phyloP scores from a whole-genome alignment of 352 stramenopile species.

The Phytopythium delawarense region DNA sequence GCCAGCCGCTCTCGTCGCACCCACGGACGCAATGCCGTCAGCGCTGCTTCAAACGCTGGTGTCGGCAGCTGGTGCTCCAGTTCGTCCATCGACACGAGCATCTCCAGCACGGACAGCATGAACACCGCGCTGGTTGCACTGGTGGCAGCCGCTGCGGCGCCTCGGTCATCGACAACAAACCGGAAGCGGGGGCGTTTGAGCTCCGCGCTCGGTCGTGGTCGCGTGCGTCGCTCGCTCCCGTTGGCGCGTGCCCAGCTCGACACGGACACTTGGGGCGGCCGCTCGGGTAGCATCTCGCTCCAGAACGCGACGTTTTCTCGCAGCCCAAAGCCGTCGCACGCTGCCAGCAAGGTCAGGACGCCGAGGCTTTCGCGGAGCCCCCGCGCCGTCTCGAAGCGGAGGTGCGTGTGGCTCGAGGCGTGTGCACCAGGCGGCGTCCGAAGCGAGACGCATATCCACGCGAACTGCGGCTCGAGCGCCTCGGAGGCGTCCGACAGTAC shows the following conservation, averaged over 20 bases:
- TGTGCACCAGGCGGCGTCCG: neutral
- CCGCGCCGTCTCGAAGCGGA: neutral
- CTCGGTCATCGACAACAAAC: neutral
- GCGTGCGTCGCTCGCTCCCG: slow-evolving; percentile 14
- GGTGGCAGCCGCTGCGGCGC: neutral
- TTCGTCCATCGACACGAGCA: neutral
- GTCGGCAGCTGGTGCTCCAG: neutral
- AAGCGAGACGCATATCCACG: slow-evolving; percentile 14
- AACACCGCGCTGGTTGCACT: neutral
- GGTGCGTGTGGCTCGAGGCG: neutral
- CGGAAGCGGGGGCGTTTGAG: neutral
- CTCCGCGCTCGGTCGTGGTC: neutral
- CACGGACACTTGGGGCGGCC: neutral
- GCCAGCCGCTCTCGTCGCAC: neutral
- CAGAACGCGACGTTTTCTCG: slow-evolving; percentile 16
- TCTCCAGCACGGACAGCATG: slow-evolving; percentile 3
- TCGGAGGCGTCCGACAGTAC: neutral
- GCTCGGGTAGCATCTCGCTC: slow-evolving; percentile 12
- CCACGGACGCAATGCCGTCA: neutral
- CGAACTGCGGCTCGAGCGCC: slow-evolving; percentile 8
- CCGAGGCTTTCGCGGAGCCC: slow-evolving; percentile 12
- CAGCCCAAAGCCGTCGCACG: slow-evolving; percentile 14
- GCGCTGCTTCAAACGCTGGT: neutral
- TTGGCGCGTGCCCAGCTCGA: slow-evolving; percentile 9
- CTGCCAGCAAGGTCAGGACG: slow-evolving; percentile 12